These are phyloP conservation scores for Hura crepitans DNA, from an alignment of 441 rosid species.

Conservation along the genomic window DNA sequence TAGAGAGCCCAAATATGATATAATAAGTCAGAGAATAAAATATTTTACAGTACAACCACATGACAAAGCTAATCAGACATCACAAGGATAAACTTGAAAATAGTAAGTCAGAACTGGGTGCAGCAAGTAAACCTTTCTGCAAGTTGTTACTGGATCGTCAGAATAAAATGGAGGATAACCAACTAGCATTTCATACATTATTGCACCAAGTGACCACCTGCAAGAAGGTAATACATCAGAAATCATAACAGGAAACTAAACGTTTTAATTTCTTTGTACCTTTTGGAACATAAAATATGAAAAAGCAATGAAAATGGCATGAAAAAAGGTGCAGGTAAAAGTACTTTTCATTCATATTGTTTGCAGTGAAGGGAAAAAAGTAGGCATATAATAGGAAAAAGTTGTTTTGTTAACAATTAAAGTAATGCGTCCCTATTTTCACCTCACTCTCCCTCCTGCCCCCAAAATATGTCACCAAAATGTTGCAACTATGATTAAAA, in stretches of 20 bases:
- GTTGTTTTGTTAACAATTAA: neutral
- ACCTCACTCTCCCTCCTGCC: neutral
- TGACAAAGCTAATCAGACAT: too few species aligned
- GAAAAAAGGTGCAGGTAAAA: neutral
- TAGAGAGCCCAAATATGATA: neutral
- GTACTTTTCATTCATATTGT: neutral
- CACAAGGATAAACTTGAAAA: neutral
- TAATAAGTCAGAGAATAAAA: too few species aligned
- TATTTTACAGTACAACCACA: too few species aligned
- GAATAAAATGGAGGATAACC: conserved; percentile 98
- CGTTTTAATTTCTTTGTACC: neutral
- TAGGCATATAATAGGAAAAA: neutral
- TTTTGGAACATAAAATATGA: neutral
- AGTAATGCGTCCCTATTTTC: neutral
- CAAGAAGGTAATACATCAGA: conserved; percentile 25
- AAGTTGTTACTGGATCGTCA: conserved; percentile 85
- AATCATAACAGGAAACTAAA: conserved; percentile 14
- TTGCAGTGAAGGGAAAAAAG: neutral
- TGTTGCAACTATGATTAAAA: neutral
- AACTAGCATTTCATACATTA: conserved; percentile 96
- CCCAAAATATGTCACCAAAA: neutral
- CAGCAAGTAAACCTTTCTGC: conserved; percentile 72
- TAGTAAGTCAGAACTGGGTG: neutral
- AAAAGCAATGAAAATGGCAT: neutral
- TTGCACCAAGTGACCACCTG: conserved; percentile 99